Conservation (phyloP, 1,284 basidiomycete genomes). For the Tilletia setariae region DNA sequence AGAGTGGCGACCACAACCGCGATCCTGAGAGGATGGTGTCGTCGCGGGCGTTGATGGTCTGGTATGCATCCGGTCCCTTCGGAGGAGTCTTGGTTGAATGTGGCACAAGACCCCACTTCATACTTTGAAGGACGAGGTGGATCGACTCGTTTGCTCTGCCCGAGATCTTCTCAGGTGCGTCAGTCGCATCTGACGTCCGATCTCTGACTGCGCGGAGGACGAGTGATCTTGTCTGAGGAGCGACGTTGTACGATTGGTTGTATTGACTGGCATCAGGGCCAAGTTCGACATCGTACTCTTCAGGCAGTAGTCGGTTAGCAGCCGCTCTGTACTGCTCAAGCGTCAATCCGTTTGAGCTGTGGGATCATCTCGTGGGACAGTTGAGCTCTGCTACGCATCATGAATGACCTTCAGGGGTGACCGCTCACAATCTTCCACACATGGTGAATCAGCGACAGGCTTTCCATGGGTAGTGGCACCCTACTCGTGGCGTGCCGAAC, state of each 20-base stretch:
- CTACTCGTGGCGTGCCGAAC: too few relatives aligned
- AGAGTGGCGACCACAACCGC: constrained; percentile 31
- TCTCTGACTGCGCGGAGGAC: constrained; percentile 29
- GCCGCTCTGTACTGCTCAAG: constrained; percentile 29
- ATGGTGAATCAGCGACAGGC: not conserved
- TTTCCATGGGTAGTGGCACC: too few relatives aligned
- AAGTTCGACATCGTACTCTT: not conserved
- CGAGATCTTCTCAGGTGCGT: constrained; percentile 12
- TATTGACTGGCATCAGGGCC: constrained; percentile 31
- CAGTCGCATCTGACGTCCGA: constrained; percentile 17
- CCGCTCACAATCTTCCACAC: constrained; percentile 12
- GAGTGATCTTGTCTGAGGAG: constrained; percentile 37
- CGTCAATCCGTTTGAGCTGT: constrained; percentile 30
- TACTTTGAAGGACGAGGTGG: constrained; percentile 35
- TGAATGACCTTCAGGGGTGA: not conserved
- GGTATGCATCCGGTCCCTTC: constrained; percentile 65
- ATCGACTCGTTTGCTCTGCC: constrained; percentile 18
- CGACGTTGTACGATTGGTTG: constrained; percentile 44
- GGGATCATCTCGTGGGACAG: not conserved
- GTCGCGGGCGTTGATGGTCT: constrained; percentile 82
- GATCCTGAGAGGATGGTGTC: constrained; percentile 66
- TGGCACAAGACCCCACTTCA: constrained; percentile 85
- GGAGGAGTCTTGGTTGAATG: constrained; percentile 71
- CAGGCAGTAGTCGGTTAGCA: not conserved
- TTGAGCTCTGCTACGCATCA: not conserved